phyloP scores from a whole-genome alignment of 768 basidiomycete species.

The Exidia glandulosa region DNA sequence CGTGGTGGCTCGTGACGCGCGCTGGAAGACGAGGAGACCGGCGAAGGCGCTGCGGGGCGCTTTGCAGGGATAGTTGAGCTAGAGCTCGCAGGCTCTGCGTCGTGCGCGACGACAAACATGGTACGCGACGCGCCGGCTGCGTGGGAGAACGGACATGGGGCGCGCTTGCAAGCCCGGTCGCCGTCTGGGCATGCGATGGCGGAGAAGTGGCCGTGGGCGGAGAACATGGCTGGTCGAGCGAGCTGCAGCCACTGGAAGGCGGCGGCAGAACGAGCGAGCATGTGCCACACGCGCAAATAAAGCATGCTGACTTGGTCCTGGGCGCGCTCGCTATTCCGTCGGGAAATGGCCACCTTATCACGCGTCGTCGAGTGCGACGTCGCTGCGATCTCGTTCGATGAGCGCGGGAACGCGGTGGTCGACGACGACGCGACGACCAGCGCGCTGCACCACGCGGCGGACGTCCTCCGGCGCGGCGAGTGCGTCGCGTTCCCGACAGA shows the following conservation, averaged over 20 bases:
- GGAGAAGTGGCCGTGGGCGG: not conserved
- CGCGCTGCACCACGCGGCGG: not conserved
- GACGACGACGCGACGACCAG: not conserved
- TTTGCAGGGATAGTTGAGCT: not conserved
- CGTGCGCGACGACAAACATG: not conserved
- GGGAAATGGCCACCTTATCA: not conserved
- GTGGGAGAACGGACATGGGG: conserved; percentile 61
- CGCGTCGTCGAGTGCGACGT: not conserved
- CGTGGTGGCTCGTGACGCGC: not conserved
- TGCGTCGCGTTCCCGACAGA: conserved; percentile 88
- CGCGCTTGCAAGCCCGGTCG: conserved; percentile 30
- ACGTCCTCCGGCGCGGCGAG: not conserved
- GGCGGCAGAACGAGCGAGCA: not conserved
- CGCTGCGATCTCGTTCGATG: not conserved
- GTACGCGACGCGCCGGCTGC: conserved; percentile 5
- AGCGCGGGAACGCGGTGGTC: not conserved
- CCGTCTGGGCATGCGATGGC: not conserved
- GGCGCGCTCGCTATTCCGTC: not conserved
- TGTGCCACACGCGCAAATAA: not conserved
- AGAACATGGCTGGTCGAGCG: not conserved
- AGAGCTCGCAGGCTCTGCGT: not conserved
- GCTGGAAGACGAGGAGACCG: conserved; percentile 23
- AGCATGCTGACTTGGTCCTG: not conserved
- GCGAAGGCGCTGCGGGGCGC: not conserved
- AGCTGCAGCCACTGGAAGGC: not conserved